Percentiles rank a stretch among this genome's conserved stretches.
Conservation (phyloP, 1,284 basidiomycete genomes). For the Cryptococcus jaspeensis region DNA sequence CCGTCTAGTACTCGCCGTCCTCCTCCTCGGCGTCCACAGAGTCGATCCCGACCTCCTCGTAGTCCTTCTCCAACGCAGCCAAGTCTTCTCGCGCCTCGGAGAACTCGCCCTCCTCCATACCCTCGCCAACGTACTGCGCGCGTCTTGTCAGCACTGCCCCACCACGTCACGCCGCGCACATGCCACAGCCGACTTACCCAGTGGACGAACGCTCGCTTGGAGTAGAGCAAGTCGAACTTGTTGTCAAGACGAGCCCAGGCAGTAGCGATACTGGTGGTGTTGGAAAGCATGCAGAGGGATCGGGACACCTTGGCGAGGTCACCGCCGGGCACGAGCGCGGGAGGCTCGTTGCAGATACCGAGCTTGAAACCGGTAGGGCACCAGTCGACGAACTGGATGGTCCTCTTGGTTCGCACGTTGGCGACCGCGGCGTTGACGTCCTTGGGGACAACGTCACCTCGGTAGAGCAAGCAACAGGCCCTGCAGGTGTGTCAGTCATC, state of each 20-base stretch:
- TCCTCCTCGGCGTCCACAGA: conserved; percentile 77
- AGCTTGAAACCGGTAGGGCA: conserved; percentile 98
- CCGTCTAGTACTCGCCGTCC: conserved; percentile 73
- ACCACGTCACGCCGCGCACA: too few species aligned
- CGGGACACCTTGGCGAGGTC: conserved; percentile 93
- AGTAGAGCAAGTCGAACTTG: conserved; percentile 97
- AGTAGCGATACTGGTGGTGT: conserved; percentile 66
- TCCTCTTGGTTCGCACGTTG: conserved; percentile 93
- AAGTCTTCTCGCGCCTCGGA: conserved; percentile 96
- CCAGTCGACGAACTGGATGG: conserved; percentile 95
- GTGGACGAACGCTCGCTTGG: conserved; percentile 87
- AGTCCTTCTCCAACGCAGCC: conserved; percentile 94
- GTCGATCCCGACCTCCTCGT: conserved; percentile 92
- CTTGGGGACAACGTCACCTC: conserved; percentile 97
- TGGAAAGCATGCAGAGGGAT: conserved; percentile 94
- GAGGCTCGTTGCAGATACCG: conserved; percentile 95
- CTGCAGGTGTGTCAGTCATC: conserved; percentile 44
- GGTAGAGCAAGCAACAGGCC: conserved; percentile 85
- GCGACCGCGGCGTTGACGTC: conserved; percentile 92
- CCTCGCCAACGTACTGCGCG: conserved; percentile 88
- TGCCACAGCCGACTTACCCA: conserved; percentile 53
- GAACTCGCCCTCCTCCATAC: conserved; percentile 99
- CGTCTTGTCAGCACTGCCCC: conserved; percentile 21
- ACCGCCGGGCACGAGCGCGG: conserved; percentile 85
- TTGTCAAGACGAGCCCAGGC: conserved; percentile 96